A percentile compares a stretch with the other conserved stretches of the same genome.
Conservation (phyloP, 768 basidiomycete species). For the Mrakia hoshinonis region DNA sequence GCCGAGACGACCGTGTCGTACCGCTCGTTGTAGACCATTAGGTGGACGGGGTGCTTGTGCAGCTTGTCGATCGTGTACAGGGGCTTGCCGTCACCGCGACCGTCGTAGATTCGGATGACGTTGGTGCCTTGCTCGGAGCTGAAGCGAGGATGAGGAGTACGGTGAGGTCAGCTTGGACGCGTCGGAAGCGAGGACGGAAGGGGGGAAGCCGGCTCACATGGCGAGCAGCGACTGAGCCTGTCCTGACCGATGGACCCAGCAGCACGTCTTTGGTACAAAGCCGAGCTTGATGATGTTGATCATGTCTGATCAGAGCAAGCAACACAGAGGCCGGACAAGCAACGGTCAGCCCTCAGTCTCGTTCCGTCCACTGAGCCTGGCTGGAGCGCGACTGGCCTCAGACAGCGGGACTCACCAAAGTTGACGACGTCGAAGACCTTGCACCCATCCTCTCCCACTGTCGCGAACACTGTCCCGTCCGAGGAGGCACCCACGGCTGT, state of each 20-base stretch:
- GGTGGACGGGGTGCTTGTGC: slow-evolving; percentile 79
- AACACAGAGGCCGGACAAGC: neutral
- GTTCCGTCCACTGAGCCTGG: neutral
- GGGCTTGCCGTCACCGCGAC: slow-evolving; percentile 70
- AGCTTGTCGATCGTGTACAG: slow-evolving; percentile 66
- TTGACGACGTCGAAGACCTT: slow-evolving; percentile 98
- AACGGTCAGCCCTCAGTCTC: neutral
- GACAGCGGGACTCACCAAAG: slow-evolving; percentile 62
- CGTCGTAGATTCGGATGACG: slow-evolving; percentile 81
- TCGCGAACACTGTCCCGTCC: slow-evolving; percentile 87
- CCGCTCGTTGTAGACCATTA: slow-evolving; percentile 81
- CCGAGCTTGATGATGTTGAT: slow-evolving; percentile 92
- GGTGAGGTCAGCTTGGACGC: slow-evolving; percentile 11
- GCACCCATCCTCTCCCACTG: slow-evolving; percentile 64
- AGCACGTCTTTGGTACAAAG: slow-evolving; percentile 76
- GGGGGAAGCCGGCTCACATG: slow-evolving; percentile 50
- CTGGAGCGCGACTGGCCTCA: neutral
- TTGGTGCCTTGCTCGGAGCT: slow-evolving; percentile 73
- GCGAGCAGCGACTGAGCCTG: slow-evolving; percentile 82
- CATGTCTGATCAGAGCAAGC: slow-evolving; percentile 61
- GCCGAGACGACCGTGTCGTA: slow-evolving; percentile 89
- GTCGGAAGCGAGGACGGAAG: slow-evolving; percentile 14
- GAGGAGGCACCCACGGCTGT: slow-evolving; percentile 73
- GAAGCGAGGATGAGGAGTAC: neutral
- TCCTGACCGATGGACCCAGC: slow-evolving; percentile 87